These are phyloP conservation scores for Fimicolochytrium jonesii DNA, from an alignment of 192 early-diverging fungal genomes.

Conservation along the genomic window DNA sequence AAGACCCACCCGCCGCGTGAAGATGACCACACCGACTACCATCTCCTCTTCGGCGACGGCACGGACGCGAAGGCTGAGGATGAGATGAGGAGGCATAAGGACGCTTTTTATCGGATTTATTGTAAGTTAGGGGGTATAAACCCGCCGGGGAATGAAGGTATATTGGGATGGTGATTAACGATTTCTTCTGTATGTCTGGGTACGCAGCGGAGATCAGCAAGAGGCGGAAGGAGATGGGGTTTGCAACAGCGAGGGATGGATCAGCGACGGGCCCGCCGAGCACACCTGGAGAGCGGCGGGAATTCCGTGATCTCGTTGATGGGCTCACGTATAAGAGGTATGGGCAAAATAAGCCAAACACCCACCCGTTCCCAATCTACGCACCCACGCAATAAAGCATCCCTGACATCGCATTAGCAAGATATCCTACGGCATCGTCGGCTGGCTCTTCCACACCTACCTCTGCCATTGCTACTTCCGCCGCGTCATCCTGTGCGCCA, in stretches of 20 bases:
- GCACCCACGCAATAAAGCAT: not conserved
- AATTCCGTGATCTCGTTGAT: conserved; percentile 11
- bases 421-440: conserved; percentile 16
- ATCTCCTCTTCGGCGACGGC: too few species aligned
- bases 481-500: not conserved
- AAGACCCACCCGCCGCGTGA: too few species aligned
- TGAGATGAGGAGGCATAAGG: too few species aligned
- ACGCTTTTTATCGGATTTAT: too few species aligned
- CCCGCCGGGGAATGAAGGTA: too few species aligned
- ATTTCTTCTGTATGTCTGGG: not conserved
- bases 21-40: too few species aligned
- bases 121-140: too few species aligned
- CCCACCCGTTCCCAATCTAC: not conserved
- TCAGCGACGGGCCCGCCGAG: not conserved
- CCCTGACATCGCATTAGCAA: not conserved
- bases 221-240: not conserved
- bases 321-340: conserved; percentile 15
- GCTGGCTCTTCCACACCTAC: conserved; percentile 10
- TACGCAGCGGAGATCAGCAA: not conserved
- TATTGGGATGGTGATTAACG: too few species aligned
- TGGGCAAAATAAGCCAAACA: not conserved
- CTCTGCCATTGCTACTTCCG: conserved; percentile 8
- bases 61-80: too few species aligned
- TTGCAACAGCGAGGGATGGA: not conserved
- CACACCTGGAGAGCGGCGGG: conserved; percentile 5